A percentile compares a stretch with the other conserved stretches of the same genome.
Evolutionary conservation across 805 yeast genomes (phyloP).

Genomic region (Tetrapisispora phaffii): DNA sequence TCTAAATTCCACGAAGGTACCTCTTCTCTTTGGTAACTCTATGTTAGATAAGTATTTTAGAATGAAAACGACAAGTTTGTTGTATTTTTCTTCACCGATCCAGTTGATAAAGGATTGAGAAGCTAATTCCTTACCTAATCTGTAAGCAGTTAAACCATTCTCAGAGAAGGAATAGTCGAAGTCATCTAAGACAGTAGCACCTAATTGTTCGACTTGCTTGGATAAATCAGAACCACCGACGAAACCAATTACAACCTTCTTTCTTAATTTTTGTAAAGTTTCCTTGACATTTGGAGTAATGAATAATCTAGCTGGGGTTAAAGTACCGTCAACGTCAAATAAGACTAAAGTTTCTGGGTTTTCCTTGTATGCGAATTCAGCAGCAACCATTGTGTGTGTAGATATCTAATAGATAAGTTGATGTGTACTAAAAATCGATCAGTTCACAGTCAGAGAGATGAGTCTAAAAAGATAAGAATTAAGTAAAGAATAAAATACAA

Average conservation of each 20-base stretch:
- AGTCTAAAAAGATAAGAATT: not conserved
- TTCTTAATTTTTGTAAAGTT: slow-evolving; percentile 63
- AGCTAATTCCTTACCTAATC: slow-evolving; percentile 76
- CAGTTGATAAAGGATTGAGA: slow-evolving; percentile 90
- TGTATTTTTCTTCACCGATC: slow-evolving; percentile 94
- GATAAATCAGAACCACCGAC: slow-evolving; percentile 95
- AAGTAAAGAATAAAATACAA: not conserved
- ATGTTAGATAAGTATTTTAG: slow-evolving; percentile 74
- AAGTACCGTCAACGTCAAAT: slow-evolving; percentile 97
- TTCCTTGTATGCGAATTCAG: slow-evolving; percentile 61
- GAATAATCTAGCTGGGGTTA: slow-evolving; percentile 89
- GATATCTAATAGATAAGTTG: not conserved
- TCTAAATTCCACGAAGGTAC: slow-evolving; percentile 97
- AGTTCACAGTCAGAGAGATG: slow-evolving; percentile 1
- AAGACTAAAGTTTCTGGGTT: slow-evolving; percentile 80
- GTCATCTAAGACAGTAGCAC: slow-evolving; percentile 60
- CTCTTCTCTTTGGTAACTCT: slow-evolving; percentile 94
- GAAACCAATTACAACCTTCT: slow-evolving; percentile 90
- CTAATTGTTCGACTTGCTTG: slow-evolving; percentile 95
- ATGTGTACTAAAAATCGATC: not conserved
- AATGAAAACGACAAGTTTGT: slow-evolving; percentile 75
- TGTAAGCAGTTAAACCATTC: slow-evolving; percentile 97
- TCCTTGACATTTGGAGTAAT: slow-evolving; percentile 70
- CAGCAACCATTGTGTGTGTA: slow-evolving; percentile 2
- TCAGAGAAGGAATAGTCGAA: slow-evolving; percentile 96